Evolutionary conservation across 495 filamentous ascomycete genomes (phyloP), one percentile per base, ranked within the genome.

Genomic region (Durotheca rogersii): DNA sequence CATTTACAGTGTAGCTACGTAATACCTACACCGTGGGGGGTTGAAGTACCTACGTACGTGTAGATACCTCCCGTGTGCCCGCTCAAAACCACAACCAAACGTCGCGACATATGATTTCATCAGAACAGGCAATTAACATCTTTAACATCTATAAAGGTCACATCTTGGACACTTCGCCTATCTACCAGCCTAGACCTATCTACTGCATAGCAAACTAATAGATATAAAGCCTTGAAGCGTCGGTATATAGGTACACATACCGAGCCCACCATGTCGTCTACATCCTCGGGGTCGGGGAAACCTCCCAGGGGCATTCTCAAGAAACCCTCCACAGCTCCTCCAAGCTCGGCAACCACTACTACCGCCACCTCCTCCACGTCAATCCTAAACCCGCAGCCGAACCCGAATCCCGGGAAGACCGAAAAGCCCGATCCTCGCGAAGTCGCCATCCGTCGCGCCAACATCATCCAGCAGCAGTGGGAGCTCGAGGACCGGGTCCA

Each of bases 401-500:
- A n/a, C n/a, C n/a, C n/a, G n/a, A n/a, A n/a, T n/a, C n/a, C n/a
- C n/a, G n/a, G n/a, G n/a, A 14, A 25, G 35, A 1, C 39, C 45
- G 25, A 23, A 10, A 58, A 64, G 10, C 40, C 48, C 43, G 71
- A 74, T 52, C 67, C 69, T 12, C 82, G 80, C 35, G 73, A 79
- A 19, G 77, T 83, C 32, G 91, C 90, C 10, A 69, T 95, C 35
- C 79, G 87, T 51, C 90, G 95, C 71, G 90, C 92, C 9, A 77
- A 81, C 48, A 74, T 84, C 20, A 84, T 96, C 45, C 85, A 95
- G 58, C 71, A 83, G 41, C 86, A 83, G 39, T 91, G 89, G 58
- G 79, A 84, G 16, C 72, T 87, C 50, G 86, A 95, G 62, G 65
- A 72, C 43, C 51, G 63, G 17, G 66, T 75, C 40, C 60, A 70